Base-by-base conservation (phyloP, 2,329 filamentous ascomycete species). In the Aspergillus sergii region DNA sequence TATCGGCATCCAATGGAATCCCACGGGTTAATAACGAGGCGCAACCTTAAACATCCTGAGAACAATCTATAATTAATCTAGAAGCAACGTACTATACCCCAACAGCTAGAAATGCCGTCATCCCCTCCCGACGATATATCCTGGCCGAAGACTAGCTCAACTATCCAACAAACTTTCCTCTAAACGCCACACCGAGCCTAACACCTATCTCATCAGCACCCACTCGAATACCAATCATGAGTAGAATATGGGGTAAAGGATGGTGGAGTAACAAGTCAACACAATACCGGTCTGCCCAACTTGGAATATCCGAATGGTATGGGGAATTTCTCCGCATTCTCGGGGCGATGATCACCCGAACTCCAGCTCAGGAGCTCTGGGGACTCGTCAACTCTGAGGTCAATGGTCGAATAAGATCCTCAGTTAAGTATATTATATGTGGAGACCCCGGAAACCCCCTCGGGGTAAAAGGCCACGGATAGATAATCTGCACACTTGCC, bases 321-420 rank as follows among this genome's bases (percentile, higher is more conserved):
- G 54, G 46, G 59, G 61, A 58, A 62, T 11, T 54, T 55, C 64
- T 62, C 61, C 62, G 54, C 57, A 57, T 34, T 55, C 51, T 66
- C 64, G 64, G 64, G 41, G 45, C 56, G 62, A 66, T 64, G 64
- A 66, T 64, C 55, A 11, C 57, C 64, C 64, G 64, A 66, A 16
- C 43, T 19, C 50, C 12, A 21, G 14, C n/a, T 19, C 28, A 34
- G 3, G 3, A 21, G 26, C 14, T 23, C 51, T 54, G 51, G 51
- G 30, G 30, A 23, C 8, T 19, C 28, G 14, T 16, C 51, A 3
- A 53, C 45, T 43, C 36, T 57, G 54, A 55, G 28, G 23, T 10
- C 30, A 11, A 34, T 6, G 16, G 41, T 46, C 36, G n/a, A 54
- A 54, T 36, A 10, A 23, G n/a, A 23, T 32, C 46, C 12, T 19